phyloP scores from a whole-genome alignment of 2,329 filamentous ascomycete genomes.

The Grosmannia serpens region DNA sequence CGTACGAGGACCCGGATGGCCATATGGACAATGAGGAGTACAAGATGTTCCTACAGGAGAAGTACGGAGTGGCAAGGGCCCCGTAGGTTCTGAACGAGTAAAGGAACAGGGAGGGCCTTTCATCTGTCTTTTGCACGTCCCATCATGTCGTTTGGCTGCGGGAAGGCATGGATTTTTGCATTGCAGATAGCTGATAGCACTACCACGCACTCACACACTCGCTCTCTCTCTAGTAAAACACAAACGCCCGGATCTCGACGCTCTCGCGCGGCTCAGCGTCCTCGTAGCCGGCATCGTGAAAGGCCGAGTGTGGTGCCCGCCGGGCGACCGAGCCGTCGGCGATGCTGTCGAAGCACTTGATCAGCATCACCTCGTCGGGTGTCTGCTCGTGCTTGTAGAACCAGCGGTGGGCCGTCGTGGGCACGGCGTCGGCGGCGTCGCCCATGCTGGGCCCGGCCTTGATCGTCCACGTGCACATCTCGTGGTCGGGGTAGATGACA shows the following conservation, averaged over 20 bases:
- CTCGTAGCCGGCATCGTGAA: slow-evolving; percentile 31
- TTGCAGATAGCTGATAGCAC: no score
- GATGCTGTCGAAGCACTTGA: slow-evolving; percentile 43
- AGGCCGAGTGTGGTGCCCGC: slow-evolving; percentile 41
- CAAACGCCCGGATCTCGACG: slow-evolving; percentile 42
- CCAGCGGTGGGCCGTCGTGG: slow-evolving; percentile 31
- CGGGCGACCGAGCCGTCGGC: slow-evolving; percentile 35
- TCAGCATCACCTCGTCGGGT: slow-evolving; percentile 39
- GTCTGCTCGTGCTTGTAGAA: slow-evolving; percentile 37
- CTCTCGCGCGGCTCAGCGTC: slow-evolving; percentile 36
- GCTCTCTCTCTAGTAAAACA: slow-evolving; percentile 27
- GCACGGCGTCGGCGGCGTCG: background rate
- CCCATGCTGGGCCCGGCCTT: slow-evolving; percentile 9
- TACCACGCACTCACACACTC: no score
- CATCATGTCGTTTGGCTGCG: no score
- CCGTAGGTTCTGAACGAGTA: no score
- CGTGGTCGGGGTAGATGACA: slow-evolving; percentile 23
- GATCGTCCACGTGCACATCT: slow-evolving; percentile 27
- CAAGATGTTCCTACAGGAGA: no score
- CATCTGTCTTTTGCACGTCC: no score
- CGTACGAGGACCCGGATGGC: background rate
- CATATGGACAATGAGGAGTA: no score
- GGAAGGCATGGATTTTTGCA: no score
- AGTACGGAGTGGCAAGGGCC: no score
- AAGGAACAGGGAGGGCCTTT: no score